Percentiles rank a stretch among this genome's conserved stretches.
Conservation (phyloP, 768 basidiomycete genomes). For the Antrodiella citrinella region DNA sequence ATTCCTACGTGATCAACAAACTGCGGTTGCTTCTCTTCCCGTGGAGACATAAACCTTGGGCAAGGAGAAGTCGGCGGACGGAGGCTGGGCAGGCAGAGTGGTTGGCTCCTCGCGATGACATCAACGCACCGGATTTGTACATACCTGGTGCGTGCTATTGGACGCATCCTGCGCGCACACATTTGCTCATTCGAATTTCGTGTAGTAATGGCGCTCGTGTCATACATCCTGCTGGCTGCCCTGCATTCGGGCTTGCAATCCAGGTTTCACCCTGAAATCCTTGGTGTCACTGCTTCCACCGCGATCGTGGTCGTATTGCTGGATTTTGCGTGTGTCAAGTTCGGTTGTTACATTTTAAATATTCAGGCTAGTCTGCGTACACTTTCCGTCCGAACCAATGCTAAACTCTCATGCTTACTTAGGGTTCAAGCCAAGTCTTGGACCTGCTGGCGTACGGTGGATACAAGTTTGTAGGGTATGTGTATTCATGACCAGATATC, state of each 20-base stretch:
- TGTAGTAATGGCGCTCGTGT: conserved; percentile 89
- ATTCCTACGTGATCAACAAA: conserved; percentile 90
- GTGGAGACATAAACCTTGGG: conserved; percentile 89
- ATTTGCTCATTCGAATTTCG: background rate
- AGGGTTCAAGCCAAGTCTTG: conserved; percentile 58
- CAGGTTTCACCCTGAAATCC: conserved; percentile 81
- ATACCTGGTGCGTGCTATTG: conserved; percentile 62
- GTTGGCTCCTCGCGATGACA: conserved; percentile 85
- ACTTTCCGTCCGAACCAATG: background rate
- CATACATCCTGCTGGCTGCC: conserved; percentile 87
- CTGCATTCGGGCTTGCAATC: conserved; percentile 76
- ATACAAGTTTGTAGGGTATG: conserved; percentile 95
- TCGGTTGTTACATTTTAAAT: conserved; percentile 90
- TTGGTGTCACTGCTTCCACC: conserved; percentile 80
- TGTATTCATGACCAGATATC: conserved; percentile 4
- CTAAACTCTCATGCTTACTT: conserved; percentile 10
- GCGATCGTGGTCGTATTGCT: conserved; percentile 78
- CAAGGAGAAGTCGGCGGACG: conserved; percentile 54
- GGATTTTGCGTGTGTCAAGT: conserved; percentile 84
- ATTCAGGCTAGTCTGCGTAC: conserved; percentile 33
- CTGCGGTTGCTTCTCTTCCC: conserved; percentile 87
- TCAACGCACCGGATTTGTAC: conserved; percentile 94
- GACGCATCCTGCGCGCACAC: no score
- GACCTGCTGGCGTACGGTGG: conserved; percentile 91
- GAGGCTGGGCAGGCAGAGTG: conserved; percentile 69